Conservation (phyloP, 257 asterid species). For the Gentiana macrophylla region DNA sequence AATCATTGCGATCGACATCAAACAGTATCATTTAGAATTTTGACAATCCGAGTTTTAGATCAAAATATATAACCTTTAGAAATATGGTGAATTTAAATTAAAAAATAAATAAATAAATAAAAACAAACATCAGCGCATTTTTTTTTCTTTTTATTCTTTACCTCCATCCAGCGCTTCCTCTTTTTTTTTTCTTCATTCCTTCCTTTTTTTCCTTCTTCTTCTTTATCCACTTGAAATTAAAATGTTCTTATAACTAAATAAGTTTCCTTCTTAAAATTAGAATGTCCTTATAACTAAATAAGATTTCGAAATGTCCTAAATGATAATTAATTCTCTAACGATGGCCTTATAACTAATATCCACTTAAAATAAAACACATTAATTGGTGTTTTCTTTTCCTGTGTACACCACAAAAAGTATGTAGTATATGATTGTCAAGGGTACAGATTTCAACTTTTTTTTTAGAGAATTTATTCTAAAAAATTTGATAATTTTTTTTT, state of each 20-base stretch:
- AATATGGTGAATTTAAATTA: too few species aligned
- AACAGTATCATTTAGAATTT: too few species aligned
- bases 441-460: background rate
- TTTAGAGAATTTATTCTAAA: background rate
- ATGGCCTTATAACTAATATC: constrained; percentile 13
- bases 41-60: too few species aligned
- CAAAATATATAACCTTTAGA: too few species aligned
- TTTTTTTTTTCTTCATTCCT: background rate
- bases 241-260: too few species aligned
- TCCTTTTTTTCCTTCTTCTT: background rate
- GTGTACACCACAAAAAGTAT: background rate
- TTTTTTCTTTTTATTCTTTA: background rate
- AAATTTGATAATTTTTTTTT: background rate
- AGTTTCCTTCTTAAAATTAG: too few species aligned
- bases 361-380: constrained; percentile 11
- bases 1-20: too few species aligned
- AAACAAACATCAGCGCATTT: too few species aligned
- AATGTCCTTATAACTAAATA: too few species aligned
- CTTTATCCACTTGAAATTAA: too few species aligned
- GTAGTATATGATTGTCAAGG: background rate
- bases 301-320: too few species aligned
- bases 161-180: background rate
- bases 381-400: constrained; percentile 1
- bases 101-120: too few species aligned
- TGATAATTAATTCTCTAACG: constrained; percentile 4